Evolutionary conservation across 345 rosid genomes (phyloP).

Genomic region (Salix caprea): DNA sequence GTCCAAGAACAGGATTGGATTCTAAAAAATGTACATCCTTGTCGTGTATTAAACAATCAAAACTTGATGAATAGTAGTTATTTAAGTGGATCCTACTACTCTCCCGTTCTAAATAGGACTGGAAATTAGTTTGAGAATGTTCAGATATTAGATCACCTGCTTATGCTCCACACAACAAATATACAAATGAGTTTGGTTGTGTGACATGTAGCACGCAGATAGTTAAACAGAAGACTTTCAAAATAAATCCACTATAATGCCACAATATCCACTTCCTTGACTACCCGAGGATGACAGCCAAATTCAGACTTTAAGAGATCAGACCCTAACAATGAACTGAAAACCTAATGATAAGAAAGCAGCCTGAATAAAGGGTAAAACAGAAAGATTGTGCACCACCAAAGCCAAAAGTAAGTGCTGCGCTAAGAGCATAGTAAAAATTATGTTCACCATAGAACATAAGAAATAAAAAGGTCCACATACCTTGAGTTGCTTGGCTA

Average conservation of each 20-base stretch:
- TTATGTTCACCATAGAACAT: not conserved
- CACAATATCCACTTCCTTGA: not conserved
- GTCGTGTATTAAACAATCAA: not conserved
- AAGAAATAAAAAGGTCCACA: not conserved
- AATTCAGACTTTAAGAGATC: too few relatives aligned
- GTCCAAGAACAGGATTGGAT: not conserved
- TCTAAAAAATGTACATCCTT: not conserved
- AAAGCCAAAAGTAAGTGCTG: not conserved
- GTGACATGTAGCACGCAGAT: not conserved
- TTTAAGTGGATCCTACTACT: not conserved
- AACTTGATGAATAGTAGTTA: not conserved
- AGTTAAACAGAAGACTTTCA: not conserved
- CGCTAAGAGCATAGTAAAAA: not conserved
- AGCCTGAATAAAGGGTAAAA: not conserved
- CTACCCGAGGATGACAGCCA: too few relatives aligned
- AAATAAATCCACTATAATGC: not conserved
- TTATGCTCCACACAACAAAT: not conserved
- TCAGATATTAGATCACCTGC: not conserved
- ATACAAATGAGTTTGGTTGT: not conserved
- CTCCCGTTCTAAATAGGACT: not conserved
- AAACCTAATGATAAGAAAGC: not conserved
- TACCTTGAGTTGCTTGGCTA: conserved; percentile 89
- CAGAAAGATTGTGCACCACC: not conserved
- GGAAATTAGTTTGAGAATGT: not conserved
- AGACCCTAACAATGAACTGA: not conserved